Evolutionary conservation across 23 red algal species (phyloP).

Genomic region (Cyanidium caldarium): DNA sequence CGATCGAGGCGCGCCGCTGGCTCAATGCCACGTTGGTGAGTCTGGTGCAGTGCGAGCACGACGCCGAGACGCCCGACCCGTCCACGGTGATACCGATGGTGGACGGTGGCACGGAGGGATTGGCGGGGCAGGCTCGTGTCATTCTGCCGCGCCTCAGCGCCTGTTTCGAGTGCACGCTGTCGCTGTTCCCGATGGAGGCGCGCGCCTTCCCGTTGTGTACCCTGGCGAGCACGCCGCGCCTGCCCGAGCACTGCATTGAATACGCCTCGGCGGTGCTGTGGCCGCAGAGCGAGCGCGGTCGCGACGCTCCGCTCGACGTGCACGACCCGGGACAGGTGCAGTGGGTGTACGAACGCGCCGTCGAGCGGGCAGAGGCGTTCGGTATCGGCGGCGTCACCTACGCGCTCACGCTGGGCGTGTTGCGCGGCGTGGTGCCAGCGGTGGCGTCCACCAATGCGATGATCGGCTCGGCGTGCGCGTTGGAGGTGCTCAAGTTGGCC

Average conservation of each 20-base stretch:
- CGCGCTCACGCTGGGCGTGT: conserved; percentile 60
- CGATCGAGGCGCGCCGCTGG: conserved; percentile 89
- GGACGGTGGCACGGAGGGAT: conserved; percentile 86
- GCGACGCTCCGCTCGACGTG: conserved; percentile 30
- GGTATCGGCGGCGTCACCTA: conserved; percentile 66
- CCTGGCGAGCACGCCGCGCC: conserved; percentile 67
- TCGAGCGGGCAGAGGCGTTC: conserved; percentile 56
- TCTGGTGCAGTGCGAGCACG: conserved; percentile 20
- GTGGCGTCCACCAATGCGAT: conserved; percentile 93
- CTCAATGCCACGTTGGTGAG: conserved; percentile 51
- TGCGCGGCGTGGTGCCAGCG: conserved; percentile 83
- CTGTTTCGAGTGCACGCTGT: conserved; percentile 86
- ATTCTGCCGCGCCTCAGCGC: conserved; percentile 54
- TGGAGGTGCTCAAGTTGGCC: conserved; percentile 64
- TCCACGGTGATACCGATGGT: conserved; percentile 58
- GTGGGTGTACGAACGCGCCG: conserved; percentile 54
- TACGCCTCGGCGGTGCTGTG: conserved; percentile 70
- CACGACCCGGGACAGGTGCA: conserved; percentile 67
- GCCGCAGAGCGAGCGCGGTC: conserved; percentile 35
- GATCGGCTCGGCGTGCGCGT: conserved; percentile 70
- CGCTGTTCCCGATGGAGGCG: conserved; percentile 36
- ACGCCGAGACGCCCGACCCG: conserved; percentile 12
- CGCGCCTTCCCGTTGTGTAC: conserved; percentile 66
- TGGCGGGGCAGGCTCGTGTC: conserved; percentile 70
- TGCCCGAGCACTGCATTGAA: conserved; percentile 91